Percentiles rank a stretch among this genome's conserved stretches.
Conservation (phyloP, 352 stramenopile genomes). For the Pythium folliculosum region DNA sequence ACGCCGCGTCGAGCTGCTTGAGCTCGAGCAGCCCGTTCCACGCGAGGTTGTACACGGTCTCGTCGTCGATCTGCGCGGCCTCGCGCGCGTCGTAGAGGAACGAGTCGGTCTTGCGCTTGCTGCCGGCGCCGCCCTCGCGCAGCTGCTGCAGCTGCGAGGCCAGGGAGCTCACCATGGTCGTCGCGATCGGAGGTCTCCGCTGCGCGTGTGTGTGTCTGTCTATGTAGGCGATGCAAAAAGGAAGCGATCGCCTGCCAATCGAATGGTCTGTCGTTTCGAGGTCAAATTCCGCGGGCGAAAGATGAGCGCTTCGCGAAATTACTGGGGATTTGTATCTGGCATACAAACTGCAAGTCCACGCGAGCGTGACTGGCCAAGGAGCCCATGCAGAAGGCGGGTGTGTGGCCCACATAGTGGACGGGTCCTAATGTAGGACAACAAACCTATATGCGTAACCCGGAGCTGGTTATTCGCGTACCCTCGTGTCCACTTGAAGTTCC, state of each 20-base stretch:
- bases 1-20: slow-evolving; percentile 70
- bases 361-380: slow-evolving; percentile 36
- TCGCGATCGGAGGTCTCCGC: neutral
- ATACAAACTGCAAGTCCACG: slow-evolving; percentile 30
- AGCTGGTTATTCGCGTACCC: neutral
- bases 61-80: slow-evolving; percentile 77
- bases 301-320: slow-evolving; percentile 11
- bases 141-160: slow-evolving; percentile 82
- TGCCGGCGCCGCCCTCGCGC: slow-evolving; percentile 71
- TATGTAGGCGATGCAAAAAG: neutral
- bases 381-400: neutral
- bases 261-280: slow-evolving; percentile 36
- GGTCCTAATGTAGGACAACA: slow-evolving; percentile 2
- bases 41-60: slow-evolving; percentile 85
- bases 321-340: slow-evolving; percentile 33
- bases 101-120: slow-evolving; percentile 79
- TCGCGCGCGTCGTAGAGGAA: slow-evolving; percentile 87
- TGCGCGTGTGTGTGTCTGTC: neutral
- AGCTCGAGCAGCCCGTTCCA: slow-evolving; percentile 83
- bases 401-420: slow-evolving; percentile 17
- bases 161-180: slow-evolving; percentile 61
- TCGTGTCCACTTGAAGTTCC: slow-evolving; percentile 30
- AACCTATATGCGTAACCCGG: no score
- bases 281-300: neutral
- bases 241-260: slow-evolving; percentile 17